Evolutionary conservation across 805 yeast species (phyloP).

Genomic region (Saturnispora ahearnii): DNA sequence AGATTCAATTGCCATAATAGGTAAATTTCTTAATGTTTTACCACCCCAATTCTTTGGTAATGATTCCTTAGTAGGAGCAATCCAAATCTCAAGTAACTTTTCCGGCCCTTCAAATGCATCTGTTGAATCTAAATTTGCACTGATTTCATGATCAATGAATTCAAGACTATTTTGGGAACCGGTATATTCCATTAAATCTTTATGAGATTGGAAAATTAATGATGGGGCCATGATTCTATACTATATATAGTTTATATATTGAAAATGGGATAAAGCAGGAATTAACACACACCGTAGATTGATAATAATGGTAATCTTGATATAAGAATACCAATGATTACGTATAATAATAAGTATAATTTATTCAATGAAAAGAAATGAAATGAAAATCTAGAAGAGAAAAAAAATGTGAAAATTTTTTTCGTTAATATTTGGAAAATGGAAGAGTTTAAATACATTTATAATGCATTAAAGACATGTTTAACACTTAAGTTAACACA

Average conservation of each 20-base stretch:
- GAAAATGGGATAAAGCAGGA: not conserved
- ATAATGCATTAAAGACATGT: no score
- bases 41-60: conserved; percentile 28
- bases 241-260: not conserved
- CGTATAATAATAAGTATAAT: not conserved
- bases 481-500: no score
- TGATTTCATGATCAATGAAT: conserved; percentile 66
- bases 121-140: conserved; percentile 74
- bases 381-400: not conserved
- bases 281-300: not conserved
- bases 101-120: conserved; percentile 98
- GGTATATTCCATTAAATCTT: conserved; percentile 6
- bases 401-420: not conserved
- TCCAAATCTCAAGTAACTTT: conserved; percentile 86
- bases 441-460: no score
- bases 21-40: conserved; percentile 54
- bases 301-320: not conserved
- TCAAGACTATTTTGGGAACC: conserved; percentile 19
- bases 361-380: not conserved
- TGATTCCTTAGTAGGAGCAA: conserved; percentile 43
- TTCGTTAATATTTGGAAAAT: not conserved
- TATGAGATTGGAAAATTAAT: conserved; percentile 11
- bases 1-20: conserved; percentile 57
- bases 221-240: conserved; percentile 10
- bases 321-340: not conserved